These are phyloP conservation scores for Salvia miltiorrhiza DNA, from an alignment of 257 asterid species.

Conservation along the genomic window DNA sequence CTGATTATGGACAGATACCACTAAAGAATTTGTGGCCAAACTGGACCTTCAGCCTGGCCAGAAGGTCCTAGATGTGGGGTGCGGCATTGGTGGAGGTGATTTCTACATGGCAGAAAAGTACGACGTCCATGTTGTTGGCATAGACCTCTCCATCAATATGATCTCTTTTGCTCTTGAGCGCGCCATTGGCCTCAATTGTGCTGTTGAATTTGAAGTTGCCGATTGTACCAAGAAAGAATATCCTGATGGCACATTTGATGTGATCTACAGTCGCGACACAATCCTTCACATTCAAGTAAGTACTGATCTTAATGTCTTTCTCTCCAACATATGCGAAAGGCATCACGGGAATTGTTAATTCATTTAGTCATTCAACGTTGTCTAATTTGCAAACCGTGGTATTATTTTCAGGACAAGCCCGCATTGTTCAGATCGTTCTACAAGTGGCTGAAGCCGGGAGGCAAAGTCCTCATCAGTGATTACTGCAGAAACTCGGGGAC, in stretches of 20 bases:
- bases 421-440: constrained; percentile 79
- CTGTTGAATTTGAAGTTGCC: constrained; percentile 99
- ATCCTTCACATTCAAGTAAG: constrained; percentile 89
- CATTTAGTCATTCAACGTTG: neutral
- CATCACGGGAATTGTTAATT: neutral
- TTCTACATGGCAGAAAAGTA: constrained; percentile 90
- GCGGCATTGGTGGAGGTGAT: constrained; percentile 99
- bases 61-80: constrained; percentile 93
- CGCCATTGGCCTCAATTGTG: constrained; percentile 77
- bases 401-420: constrained; percentile 76
- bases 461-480: constrained; percentile 84
- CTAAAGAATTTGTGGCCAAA: constrained; percentile 77
- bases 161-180: constrained; percentile 92
- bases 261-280: constrained; percentile 92
- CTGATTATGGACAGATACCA: constrained; percentile 65
- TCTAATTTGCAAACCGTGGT: neutral
- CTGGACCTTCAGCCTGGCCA: constrained; percentile 87
- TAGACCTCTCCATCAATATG: constrained; percentile 93
- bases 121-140: constrained; percentile 88
- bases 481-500: constrained; percentile 82
- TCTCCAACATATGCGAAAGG: no score
- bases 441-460: constrained; percentile 99
- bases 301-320: constrained; percentile 9
- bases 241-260: constrained; percentile 75
- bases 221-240: constrained; percentile 90